Conservation (phyloP, 352 stramenopile genomes). For the Phytophthora crassamura region DNA sequence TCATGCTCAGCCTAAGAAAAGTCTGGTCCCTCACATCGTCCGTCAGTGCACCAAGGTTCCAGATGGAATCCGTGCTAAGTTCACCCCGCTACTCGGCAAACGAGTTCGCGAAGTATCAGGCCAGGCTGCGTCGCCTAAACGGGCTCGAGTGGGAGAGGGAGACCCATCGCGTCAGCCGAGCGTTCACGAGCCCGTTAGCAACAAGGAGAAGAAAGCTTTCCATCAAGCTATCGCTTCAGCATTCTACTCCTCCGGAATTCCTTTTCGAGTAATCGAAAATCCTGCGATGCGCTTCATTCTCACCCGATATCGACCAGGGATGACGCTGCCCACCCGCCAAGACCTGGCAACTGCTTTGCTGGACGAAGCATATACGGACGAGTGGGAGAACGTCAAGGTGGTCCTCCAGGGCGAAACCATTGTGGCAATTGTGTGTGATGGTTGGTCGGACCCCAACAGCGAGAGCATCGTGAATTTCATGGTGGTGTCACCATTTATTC, state of each 20-base stretch:
- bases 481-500: slow-evolving; percentile 17
- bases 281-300: not conserved
- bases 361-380: not conserved
- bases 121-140: not conserved
- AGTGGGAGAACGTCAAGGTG: slow-evolving; percentile 1
- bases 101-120: not conserved
- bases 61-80: not conserved
- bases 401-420: not conserved
- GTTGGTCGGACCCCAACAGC: slow-evolving; percentile 25
- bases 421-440: slow-evolving; percentile 16
- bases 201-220: not conserved
- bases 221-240: not conserved
- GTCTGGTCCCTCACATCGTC: slow-evolving; percentile 7
- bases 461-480: slow-evolving; percentile 27
- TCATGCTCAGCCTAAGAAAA: not conserved
- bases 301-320: not conserved
- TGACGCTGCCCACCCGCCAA: not conserved
- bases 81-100: not conserved
- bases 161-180: no score
- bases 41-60: not conserved
- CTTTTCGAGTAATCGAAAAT: slow-evolving; percentile 12
- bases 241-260: not conserved
- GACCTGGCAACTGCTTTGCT: not conserved
- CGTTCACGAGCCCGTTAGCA: not conserved
- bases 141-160: not conserved